These are phyloP conservation scores for Colletotrichum aenigma DNA, from an alignment of 2,329 filamentous ascomycete species.

Conservation along the genomic window DNA sequence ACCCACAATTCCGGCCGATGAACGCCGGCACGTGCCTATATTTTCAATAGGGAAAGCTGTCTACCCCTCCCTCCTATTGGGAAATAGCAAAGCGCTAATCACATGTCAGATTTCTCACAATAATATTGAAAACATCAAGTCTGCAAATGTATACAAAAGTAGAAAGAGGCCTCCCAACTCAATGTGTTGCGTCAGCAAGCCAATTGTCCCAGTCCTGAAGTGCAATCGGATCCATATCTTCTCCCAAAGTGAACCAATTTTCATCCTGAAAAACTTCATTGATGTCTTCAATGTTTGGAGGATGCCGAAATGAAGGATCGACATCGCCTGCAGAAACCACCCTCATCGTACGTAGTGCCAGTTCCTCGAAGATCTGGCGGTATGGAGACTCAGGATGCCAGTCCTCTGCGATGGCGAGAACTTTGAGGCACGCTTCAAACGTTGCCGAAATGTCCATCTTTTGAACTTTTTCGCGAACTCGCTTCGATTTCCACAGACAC, in stretches of 20 bases:
- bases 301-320: neutral
- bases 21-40: neutral
- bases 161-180: neutral
- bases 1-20: neutral
- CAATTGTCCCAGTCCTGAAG: neutral
- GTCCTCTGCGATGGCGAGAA: neutral
- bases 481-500: neutral
- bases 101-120: neutral
- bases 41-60: neutral
- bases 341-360: neutral
- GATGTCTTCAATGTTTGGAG: accelerated
- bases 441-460: neutral
- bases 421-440: neutral
- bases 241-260: neutral
- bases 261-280: neutral
- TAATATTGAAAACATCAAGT: neutral
- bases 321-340: neutral
- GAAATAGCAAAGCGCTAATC: neutral
- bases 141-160: neutral
- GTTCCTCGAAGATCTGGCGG: neutral
- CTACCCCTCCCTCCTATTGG: neutral
- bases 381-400: neutral
- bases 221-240: neutral
- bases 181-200: neutral
- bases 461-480: neutral